phyloP scores from a whole-genome alignment of 768 basidiomycete species.

The Boletus speciosus region DNA sequence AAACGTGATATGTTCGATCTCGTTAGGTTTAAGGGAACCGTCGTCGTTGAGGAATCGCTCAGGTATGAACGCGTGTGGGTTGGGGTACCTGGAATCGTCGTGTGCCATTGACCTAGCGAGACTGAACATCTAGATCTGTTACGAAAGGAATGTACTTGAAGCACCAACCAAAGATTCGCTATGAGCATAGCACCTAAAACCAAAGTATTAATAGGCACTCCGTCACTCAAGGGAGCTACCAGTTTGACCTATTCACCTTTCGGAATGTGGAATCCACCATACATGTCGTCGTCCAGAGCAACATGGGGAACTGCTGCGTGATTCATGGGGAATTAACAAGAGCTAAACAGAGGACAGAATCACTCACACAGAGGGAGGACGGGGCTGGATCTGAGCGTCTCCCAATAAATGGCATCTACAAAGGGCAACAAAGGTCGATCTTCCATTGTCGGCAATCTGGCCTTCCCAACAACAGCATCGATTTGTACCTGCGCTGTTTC shows the following conservation, averaged over 20 bases:
- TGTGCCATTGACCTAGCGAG: constrained; percentile 15
- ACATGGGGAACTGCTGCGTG: constrained; percentile 25
- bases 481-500: constrained; percentile 6
- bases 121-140: neutral
- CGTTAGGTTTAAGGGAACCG: constrained; percentile 10
- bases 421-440: constrained; percentile 11
- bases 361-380: constrained; percentile 2
- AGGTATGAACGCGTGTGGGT: constrained; percentile 35
- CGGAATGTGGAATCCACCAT: constrained; percentile 48
- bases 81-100: constrained; percentile 30
- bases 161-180: constrained; percentile 10
- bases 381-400: neutral
- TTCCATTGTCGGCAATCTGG: neutral
- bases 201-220: neutral
- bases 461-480: constrained; percentile 1
- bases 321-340: neutral
- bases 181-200: constrained; percentile 4
- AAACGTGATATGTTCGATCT: constrained; percentile 8
- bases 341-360: neutral
- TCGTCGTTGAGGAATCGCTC: constrained; percentile 36
- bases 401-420: constrained; percentile 7
- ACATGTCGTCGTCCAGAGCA: constrained; percentile 38
- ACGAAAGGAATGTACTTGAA: neutral
- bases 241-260: constrained; percentile 14
- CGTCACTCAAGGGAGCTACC: fast-evolving